Conservation (phyloP, 345 rosid species). For the Kernera saxatilis region DNA sequence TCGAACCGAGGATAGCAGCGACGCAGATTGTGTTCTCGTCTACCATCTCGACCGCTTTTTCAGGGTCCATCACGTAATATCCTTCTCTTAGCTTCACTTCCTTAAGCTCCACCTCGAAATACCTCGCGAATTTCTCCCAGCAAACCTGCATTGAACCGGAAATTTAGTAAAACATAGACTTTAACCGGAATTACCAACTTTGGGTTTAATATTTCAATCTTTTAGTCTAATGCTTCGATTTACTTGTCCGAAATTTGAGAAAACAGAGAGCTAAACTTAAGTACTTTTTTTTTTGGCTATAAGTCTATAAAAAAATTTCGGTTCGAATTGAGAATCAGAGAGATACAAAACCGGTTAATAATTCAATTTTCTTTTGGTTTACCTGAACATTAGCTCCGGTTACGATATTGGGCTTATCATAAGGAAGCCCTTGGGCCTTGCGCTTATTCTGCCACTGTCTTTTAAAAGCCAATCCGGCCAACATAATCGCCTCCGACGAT, state of each 20-base stretch:
- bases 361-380: background rate
- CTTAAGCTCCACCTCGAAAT: conserved; percentile 59
- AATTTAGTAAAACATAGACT: background rate
- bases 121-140: conserved; percentile 72
- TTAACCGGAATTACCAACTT: background rate
- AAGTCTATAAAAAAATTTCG: too few species aligned
- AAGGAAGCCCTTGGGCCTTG: conserved; percentile 46
- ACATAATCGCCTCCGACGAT: conserved; percentile 61
- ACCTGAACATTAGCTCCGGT: conserved; percentile 67
- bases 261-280: background rate
- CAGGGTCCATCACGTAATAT: conserved; percentile 59
- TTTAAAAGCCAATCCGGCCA: conserved; percentile 60
- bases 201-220: background rate
- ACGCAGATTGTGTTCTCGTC: conserved; percentile 67
- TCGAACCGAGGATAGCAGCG: conserved; percentile 56
- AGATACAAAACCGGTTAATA: background rate
- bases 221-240: background rate
- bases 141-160: conserved; percentile 41
- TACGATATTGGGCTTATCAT: conserved; percentile 58
- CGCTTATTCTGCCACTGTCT: conserved; percentile 58
- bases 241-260: background rate
- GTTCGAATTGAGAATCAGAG: background rate
- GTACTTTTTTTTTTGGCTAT: too few species aligned
- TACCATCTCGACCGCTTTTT: conserved; percentile 50
- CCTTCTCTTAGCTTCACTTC: conserved; percentile 56